A percentile compares a stretch with the other conserved stretches of the same genome.
Conservation (phyloP, 805 yeast species). For the Scheffersomyces stipitis region DNA sequence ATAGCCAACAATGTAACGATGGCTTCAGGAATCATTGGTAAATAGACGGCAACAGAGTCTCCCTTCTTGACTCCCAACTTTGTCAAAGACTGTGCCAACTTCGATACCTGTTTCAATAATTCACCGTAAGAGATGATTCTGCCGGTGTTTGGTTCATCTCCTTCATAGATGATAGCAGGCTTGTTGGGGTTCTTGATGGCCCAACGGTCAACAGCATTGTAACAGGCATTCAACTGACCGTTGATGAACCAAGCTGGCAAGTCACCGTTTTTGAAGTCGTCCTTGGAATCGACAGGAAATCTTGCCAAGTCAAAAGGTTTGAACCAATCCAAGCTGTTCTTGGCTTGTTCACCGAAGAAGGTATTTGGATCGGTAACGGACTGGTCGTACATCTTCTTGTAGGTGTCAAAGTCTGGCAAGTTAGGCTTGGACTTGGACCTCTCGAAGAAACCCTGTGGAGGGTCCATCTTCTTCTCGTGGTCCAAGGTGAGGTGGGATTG, state of each 20-base stretch:
- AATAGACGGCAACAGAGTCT: conserved; percentile 92
- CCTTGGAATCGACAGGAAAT: conserved; percentile 45
- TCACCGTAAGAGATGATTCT: conserved; percentile 80
- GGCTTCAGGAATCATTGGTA: conserved; percentile 98
- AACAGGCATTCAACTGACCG: conserved; percentile 90
- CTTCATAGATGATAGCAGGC: conserved; percentile 85
- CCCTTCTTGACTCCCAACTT: conserved; percentile 90
- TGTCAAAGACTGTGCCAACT: conserved; percentile 79
- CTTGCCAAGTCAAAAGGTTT: conserved; percentile 50
- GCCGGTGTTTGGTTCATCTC: conserved; percentile 81
- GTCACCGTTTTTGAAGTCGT: conserved; percentile 57
- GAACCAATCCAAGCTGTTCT: conserved; percentile 51
- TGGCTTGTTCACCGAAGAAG: conserved; percentile 57
- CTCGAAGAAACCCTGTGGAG: conserved; percentile 41
- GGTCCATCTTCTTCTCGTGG: conserved; percentile 29
- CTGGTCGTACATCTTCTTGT: conserved; percentile 50
- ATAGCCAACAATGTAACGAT: conserved; percentile 91
- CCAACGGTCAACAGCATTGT: conserved; percentile 94
- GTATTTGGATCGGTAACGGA: conserved; percentile 54
- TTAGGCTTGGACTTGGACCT: conserved; percentile 47
- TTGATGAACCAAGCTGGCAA: conserved; percentile 86
- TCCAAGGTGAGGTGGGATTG: conserved; percentile 28
- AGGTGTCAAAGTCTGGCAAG: conserved; percentile 49
- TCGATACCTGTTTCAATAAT: conserved; percentile 78
- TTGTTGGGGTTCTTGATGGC: conserved; percentile 86